Percentiles rank a stretch among this genome's conserved stretches.
Evolutionary conservation across 768 basidiomycete species (phyloP).

Genomic region (Phaffia tasmanica): DNA sequence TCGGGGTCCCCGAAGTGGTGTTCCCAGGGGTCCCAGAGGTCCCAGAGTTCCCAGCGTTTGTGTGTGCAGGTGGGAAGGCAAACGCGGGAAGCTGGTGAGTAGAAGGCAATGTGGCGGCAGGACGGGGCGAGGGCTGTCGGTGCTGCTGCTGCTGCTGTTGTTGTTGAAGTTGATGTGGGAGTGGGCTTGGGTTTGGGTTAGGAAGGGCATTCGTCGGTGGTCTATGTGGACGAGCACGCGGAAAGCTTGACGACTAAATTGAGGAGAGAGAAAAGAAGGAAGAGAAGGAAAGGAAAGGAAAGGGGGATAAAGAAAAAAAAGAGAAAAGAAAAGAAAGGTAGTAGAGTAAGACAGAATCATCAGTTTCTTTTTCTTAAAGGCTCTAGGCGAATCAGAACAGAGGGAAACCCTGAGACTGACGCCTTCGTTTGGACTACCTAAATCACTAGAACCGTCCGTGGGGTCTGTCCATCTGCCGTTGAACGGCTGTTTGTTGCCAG

Average conservation of each 20-base stretch:
- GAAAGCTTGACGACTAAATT: not conserved
- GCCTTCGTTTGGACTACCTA: too few relatives aligned
- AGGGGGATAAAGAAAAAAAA: too few relatives aligned
- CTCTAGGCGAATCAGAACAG: too few relatives aligned
- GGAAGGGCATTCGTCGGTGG: not conserved
- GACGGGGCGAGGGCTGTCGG: not conserved
- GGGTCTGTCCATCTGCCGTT: too few relatives aligned
- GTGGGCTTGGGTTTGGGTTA: not conserved
- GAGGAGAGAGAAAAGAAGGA: not conserved
- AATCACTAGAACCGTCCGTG: too few relatives aligned
- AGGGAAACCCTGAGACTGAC: too few relatives aligned
- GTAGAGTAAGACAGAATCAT: too few relatives aligned
- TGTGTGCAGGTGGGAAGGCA: constrained; percentile 13
- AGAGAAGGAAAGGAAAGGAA: too few relatives aligned
- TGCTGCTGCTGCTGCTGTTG: not conserved
- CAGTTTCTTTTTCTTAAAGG: too few relatives aligned
- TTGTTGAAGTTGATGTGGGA: not conserved
- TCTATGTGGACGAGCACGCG: not conserved
- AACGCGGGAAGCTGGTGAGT: constrained; percentile 7
- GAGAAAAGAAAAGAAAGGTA: too few relatives aligned
- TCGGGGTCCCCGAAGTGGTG: constrained; percentile 10
- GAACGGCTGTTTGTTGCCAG: too few relatives aligned
- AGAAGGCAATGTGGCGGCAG: not conserved
- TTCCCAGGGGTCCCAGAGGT: not conserved
- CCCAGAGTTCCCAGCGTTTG: too few relatives aligned